Percentiles rank a stretch among this genome's conserved stretches.
These are phyloP conservation scores for Quillaja saponaria DNA, from an alignment of 306 rosid species.

Conservation along the genomic window DNA sequence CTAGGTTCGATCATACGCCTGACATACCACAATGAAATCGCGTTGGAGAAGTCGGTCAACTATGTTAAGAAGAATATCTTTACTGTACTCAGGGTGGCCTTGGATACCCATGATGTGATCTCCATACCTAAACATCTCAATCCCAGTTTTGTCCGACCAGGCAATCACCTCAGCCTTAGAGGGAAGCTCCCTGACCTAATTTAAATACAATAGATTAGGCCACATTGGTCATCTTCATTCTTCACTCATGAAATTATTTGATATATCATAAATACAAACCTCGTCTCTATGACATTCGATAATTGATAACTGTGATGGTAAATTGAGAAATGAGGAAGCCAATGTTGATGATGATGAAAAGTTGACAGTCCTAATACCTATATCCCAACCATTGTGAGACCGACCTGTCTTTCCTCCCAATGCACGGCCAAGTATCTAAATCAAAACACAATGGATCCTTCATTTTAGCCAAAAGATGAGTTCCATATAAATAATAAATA, in stretches of 20 bases:
- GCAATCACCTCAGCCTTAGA: conserved; percentile 72
- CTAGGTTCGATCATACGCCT: background rate
- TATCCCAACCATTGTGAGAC: conserved; percentile 81
- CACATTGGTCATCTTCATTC: background rate
- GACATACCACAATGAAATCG: conserved; percentile 46
- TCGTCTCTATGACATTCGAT: conserved; percentile 81
- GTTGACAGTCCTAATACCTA: conserved; percentile 59
- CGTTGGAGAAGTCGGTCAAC: conserved; percentile 65
- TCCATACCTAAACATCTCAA: conserved; percentile 72
- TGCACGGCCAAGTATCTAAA: conserved; percentile 72
- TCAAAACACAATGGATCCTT: background rate
- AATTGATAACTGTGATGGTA: conserved; percentile 59
- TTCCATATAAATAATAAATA: no score
- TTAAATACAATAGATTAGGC: background rate
- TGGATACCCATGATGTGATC: conserved; percentile 88
- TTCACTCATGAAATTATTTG: background rate
- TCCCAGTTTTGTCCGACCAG: conserved; percentile 78
- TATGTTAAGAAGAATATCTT: conserved; percentile 68
- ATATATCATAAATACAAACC: conserved; percentile 41
- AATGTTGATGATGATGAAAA: conserved; percentile 49
- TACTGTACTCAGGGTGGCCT: conserved; percentile 92
- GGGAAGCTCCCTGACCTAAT: conserved; percentile 71
- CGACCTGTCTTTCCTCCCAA: conserved; percentile 83
- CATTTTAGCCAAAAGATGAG: background rate
- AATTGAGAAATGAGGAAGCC: conserved; percentile 43